These are phyloP conservation scores for Entomortierella lignicola DNA, from an alignment of 192 early-diverging fungal species.

Conservation along the genomic window DNA sequence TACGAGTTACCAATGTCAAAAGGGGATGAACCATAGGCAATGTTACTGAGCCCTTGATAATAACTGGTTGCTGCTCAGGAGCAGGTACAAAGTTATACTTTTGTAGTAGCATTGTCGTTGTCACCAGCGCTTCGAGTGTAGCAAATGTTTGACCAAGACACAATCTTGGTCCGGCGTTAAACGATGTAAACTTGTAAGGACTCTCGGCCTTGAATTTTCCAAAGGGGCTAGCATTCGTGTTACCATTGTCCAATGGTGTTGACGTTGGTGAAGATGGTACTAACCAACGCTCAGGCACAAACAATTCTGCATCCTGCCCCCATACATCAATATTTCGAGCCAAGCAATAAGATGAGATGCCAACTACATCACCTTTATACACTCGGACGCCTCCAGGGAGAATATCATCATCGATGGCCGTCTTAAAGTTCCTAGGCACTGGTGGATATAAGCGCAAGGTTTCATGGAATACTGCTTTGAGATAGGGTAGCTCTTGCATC, in stretches of 20 bases:
- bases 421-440: slow-evolving; percentile 67
- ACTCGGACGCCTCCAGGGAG: slow-evolving; percentile 61
- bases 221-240: slow-evolving; percentile 36
- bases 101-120: slow-evolving; percentile 34
- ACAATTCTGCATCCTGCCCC: slow-evolving; percentile 62
- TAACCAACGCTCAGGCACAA: slow-evolving; percentile 67
- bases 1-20: not conserved
- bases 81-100: slow-evolving; percentile 33
- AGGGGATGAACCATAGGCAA: slow-evolving; percentile 53
- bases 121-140: slow-evolving; percentile 48
- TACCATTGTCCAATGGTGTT: not conserved
- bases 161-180: slow-evolving; percentile 68
- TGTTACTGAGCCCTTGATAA: slow-evolving; percentile 33
- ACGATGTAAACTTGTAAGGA: slow-evolving; percentile 63
- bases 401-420: slow-evolving; percentile 47
- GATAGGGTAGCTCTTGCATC: slow-evolving; percentile 52
- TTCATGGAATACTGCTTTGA: slow-evolving; percentile 68
- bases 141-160: slow-evolving; percentile 58
- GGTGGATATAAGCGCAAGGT: slow-evolving; percentile 61
- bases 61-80: slow-evolving; percentile 25
- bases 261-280: not conserved
- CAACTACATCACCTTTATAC: slow-evolving; percentile 60
- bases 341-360: slow-evolving; percentile 37
- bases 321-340: slow-evolving; percentile 51
- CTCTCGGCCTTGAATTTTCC: slow-evolving; percentile 35